phyloP scores from a whole-genome alignment of 2,329 filamentous ascomycete genomes.

The Arthroderma uncinatum region DNA sequence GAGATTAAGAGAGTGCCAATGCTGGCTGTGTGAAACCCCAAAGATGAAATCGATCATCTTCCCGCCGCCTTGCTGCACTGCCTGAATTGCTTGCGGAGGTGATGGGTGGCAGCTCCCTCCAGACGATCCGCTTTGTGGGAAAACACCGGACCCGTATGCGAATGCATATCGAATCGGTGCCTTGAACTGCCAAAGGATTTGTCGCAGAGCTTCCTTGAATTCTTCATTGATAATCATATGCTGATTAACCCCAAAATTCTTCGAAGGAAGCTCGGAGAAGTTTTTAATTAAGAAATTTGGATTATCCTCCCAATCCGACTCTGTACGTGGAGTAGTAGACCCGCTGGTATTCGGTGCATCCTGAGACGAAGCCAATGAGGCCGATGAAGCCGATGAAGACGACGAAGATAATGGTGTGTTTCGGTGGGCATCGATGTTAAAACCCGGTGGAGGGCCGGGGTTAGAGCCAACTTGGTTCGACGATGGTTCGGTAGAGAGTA shows the following conservation, averaged over 20 bases:
- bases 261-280: slow-evolving; percentile 65
- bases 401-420: slow-evolving; percentile 11
- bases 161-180: slow-evolving; percentile 94
- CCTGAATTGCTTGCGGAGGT: slow-evolving; percentile 66
- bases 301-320: slow-evolving; percentile 63
- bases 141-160: slow-evolving; percentile 94
- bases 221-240: slow-evolving; percentile 93
- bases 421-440: slow-evolving; percentile 16
- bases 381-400: neutral
- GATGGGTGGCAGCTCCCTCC: slow-evolving; percentile 59
- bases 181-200: slow-evolving; percentile 80
- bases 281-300: slow-evolving; percentile 59
- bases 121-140: slow-evolving; percentile 54
- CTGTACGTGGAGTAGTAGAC: slow-evolving; percentile 18
- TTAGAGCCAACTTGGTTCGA: slow-evolving; percentile 12
- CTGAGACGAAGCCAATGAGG: neutral
- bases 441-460: slow-evolving; percentile 10
- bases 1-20: slow-evolving; percentile 93
- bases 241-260: slow-evolving; percentile 86
- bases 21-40: slow-evolving; percentile 83
- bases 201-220: slow-evolving; percentile 79
- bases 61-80: slow-evolving; percentile 73
- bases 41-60: slow-evolving; percentile 99
- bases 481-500: slow-evolving; percentile 23
- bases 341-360: slow-evolving; percentile 18